Percentiles rank a stretch among this genome's conserved stretches.
phyloP scores from a whole-genome alignment of 2,329 filamentous ascomycete genomes.

The Aureobasidium subglaciale region DNA sequence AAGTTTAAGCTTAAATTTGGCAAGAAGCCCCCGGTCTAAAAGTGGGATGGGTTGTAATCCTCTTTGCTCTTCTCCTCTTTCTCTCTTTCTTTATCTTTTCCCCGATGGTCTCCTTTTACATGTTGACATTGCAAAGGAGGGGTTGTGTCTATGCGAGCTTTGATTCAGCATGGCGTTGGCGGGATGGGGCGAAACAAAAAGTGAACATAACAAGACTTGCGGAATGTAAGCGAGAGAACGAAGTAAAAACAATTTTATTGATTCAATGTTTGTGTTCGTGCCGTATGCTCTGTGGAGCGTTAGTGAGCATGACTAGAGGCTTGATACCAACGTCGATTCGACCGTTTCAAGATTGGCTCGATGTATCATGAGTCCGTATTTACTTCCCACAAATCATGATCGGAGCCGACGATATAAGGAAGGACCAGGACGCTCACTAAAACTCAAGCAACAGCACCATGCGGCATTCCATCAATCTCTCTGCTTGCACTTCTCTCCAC shows the following conservation, averaged over 20 bases:
- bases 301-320: too few relatives aligned
- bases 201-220: neutral
- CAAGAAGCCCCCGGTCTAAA: slow-evolving; percentile 14
- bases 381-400: too few relatives aligned
- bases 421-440: too few relatives aligned
- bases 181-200: neutral
- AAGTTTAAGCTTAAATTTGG: slow-evolving; percentile 15
- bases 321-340: too few relatives aligned
- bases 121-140: neutral
- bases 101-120: neutral
- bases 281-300: too few relatives aligned
- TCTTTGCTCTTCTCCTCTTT: neutral
- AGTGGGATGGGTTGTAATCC: neutral
- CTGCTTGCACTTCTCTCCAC: too few relatives aligned
- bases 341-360: too few relatives aligned
- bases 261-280: too few relatives aligned
- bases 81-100: neutral
- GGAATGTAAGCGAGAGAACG: neutral
- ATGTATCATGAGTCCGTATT: too few relatives aligned
- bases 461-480: too few relatives aligned
- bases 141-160: neutral
- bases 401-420: too few relatives aligned
- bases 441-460: too few relatives aligned
- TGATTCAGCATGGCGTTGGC: slow-evolving; percentile 15
- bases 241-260: neutral